These are phyloP conservation scores for Aspergillus quadrilineatus DNA, from an alignment of 2,329 filamentous ascomycete genomes.

Conservation along the genomic window DNA sequence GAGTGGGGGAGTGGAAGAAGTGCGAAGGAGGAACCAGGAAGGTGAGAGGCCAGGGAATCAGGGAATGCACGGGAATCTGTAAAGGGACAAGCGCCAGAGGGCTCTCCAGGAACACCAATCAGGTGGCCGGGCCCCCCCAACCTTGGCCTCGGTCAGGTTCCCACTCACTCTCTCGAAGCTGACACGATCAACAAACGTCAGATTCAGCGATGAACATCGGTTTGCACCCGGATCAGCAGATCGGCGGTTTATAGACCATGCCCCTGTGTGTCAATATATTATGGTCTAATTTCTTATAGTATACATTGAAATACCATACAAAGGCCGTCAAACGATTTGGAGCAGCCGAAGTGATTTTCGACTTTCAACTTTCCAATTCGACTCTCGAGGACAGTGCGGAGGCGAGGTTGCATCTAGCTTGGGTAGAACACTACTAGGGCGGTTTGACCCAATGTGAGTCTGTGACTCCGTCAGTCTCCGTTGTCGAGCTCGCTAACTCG, in stretches of 20 bases:
- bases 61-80: not conserved
- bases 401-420: slow-evolving; percentile 3
- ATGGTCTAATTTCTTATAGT: not conserved
- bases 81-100: slow-evolving; percentile 9
- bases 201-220: not conserved
- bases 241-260: slow-evolving; percentile 5
- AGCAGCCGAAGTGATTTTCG: not conserved
- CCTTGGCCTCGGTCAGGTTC: not conserved
- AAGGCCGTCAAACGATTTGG: not conserved
- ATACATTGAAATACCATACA: not conserved
- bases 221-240: slow-evolving; percentile 17
- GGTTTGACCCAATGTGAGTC: not conserved
- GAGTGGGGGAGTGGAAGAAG: not conserved
- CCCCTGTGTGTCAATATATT: not conserved
- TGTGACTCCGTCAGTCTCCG: not conserved
- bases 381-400: not conserved
- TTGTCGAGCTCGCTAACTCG: not conserved
- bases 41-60: not conserved
- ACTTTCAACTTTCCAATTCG: not conserved
- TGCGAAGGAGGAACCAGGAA: not conserved
- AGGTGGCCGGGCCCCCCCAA: not conserved
- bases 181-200: slow-evolving; percentile 1
- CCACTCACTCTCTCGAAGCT: not conserved
- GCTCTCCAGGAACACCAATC: slow-evolving; percentile 22
- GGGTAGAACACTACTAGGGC: not conserved